Base-by-base conservation (phyloP, 257 asterid genomes). In the Phtheirospermum japonicum region DNA sequence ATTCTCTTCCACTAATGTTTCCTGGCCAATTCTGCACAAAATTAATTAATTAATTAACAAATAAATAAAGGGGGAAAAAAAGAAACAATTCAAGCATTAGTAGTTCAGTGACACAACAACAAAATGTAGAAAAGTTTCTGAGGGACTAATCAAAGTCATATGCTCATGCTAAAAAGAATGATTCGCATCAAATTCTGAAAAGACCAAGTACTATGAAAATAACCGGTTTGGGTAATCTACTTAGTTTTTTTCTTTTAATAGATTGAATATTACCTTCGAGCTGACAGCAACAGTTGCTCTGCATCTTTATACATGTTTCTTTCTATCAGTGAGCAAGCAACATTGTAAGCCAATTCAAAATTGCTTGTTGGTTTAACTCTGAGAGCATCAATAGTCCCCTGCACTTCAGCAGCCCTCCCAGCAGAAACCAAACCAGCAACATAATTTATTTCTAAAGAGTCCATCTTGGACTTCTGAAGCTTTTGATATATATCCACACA, bases 281-380 rank as follows among this genome's bases (percentile, higher is more conserved):
- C 94, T 4, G 96, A 86, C 66, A 85, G 78, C 76, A 89, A 75
- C 73, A 92, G 82, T 70, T 85, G 86, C 75, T 92, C 99, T 17
- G 99, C 97, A 60, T 89, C 95, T 71, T 75, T 65, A 72, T 70
- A 77, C 66, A 72, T 78, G 79, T 79, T 74, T 57, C 80, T 76
- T 71, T 93, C 96, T 56, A 93, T 79, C 78, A 93, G 72, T 20
- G 96, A 86, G 77, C 97, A 93, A 33, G 96, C 93, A 72, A 87
- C 84, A 68, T 89, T 89, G 70, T 83, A 93, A 50, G 99, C 95
- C 79, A 93, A 81, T 75, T 89, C 99, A 79, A 85, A 89, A 76
- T 82, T 93, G 91, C 91, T 87, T 4, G 87, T 83, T 53, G 94
- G 82, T 76, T 80, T 85, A 56, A 89, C 79, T 78, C 84, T 87